Evolutionary conservation across 2,329 filamentous ascomycete genomes (phyloP), one percentile per base, ranked within the genome.

Genomic region (Thelonectria blattea): DNA sequence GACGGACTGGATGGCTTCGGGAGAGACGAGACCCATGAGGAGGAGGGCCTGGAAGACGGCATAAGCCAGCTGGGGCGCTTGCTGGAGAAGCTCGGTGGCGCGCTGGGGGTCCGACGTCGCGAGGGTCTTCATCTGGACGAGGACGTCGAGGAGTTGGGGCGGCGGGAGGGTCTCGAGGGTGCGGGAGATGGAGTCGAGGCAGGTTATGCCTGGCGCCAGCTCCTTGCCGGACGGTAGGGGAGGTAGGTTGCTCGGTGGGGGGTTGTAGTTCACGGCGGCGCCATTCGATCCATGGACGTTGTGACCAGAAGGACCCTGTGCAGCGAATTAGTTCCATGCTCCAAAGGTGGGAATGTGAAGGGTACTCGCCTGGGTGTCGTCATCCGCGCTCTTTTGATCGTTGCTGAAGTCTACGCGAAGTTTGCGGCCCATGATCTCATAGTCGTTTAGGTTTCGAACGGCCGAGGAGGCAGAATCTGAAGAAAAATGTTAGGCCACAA

Each of bases 321-420:
- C 12, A 41, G 12, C 42, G 43, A 20, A 22, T 53, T 20, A 62
- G 53, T 9, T 11, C n/a, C n/a, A n/a, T 52, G 42, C n/a, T 18
- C 9, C 5, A 9, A 30, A 3, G 9, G 17, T 12, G 27, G 4
- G 27, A 3, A 5, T 18, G 2, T 3, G 18, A 3, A 2, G n/a
- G 45, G 30, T 37, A 30, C 18, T 22, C 54, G 62, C 65, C 52
- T 64, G 56, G 58, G 64, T 71, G 42, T 71, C 77, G 63, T 83
- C 86, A 58, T 90, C 88, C 62, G 89, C 88, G 63, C 85, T 89
- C 68, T 90, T 90, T 66, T 92, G 92, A 75, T 97, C 94, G 76
- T 97, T 96, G 60, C 92, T 95, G 78, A 96, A 99, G 77, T 98
- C 95, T 57, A 99, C 95, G 62, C 93, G 88, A 65, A 99, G 85